Evolutionary conservation across 495 filamentous ascomycete genomes (phyloP).

Genomic region (Talaromyces borbonicus): DNA sequence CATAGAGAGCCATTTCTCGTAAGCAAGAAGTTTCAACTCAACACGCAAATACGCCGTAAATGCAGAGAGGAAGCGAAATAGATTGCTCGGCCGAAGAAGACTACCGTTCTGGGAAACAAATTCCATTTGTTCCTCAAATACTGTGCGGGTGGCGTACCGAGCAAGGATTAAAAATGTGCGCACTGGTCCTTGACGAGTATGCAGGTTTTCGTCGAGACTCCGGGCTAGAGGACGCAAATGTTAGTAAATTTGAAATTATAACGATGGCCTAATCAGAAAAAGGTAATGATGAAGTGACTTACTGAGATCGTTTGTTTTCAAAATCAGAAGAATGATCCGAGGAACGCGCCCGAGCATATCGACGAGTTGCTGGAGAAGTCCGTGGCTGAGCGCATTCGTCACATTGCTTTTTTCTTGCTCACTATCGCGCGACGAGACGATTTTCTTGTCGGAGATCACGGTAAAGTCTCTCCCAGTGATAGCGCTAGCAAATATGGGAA

Average conservation of each 20-base stretch:
- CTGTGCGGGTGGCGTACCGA: conserved; percentile 78
- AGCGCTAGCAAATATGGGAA: conserved; percentile 89
- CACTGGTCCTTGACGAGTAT: conserved; percentile 79
- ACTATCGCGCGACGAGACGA: conserved; percentile 53
- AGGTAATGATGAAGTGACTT: conserved; percentile 17
- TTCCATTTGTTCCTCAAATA: conserved; percentile 82
- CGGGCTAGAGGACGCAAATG: conserved; percentile 42
- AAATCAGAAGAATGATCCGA: conserved; percentile 81
- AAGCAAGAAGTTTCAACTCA: conserved; percentile 51
- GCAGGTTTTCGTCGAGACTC: conserved; percentile 86
- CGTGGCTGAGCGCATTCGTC: conserved; percentile 71
- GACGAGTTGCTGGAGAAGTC: conserved; percentile 78
- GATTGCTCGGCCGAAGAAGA: conserved; percentile 43
- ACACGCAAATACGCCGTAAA: conserved; percentile 52
- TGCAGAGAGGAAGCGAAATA: conserved; percentile 45
- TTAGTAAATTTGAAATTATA: neutral
- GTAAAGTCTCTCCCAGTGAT: conserved; percentile 92
- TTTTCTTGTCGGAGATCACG: conserved; percentile 49
- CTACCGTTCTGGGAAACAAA: conserved; percentile 49
- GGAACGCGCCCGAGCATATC: conserved; percentile 84
- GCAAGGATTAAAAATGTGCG: conserved; percentile 91
- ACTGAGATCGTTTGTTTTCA: conserved; percentile 98
- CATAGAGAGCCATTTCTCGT: conserved; percentile 43
- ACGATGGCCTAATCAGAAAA: neutral
- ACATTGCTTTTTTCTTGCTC: conserved; percentile 72